phyloP scores from a whole-genome alignment of 2,329 filamentous ascomycete genomes.

The Neurospora sp. region DNA sequence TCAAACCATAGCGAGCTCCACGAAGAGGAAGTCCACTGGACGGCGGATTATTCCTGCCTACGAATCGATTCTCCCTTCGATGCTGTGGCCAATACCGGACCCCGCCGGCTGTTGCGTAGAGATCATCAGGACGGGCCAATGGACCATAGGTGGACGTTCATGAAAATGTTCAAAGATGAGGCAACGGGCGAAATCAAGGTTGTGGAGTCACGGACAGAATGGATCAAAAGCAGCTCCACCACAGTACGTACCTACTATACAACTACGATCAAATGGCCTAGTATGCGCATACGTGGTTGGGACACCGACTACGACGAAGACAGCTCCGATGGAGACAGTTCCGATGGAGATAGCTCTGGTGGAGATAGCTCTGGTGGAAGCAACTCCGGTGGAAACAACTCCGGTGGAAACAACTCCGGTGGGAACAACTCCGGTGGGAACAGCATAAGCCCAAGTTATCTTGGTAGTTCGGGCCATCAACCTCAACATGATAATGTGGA shows the following conservation, averaged over 20 bases:
- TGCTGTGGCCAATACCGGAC: conserved; percentile 23
- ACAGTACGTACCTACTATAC: conserved; percentile 59
- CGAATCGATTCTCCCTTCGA: no score
- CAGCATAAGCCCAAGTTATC: neutral
- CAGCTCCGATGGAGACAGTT: no score
- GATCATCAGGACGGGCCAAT: conserved; percentile 61
- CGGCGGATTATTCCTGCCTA: no score
- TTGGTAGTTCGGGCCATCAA: neutral
- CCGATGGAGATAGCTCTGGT: neutral
- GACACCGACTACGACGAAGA: no score
- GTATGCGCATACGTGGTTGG: no score
- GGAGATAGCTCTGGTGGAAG: no score
- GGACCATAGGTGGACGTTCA: conserved; percentile 63
- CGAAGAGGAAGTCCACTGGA: conserved; percentile 31
- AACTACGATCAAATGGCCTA: conserved; percentile 33
- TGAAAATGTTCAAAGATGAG: conserved; percentile 54
- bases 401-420: neutral
- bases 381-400: neutral
- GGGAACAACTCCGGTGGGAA: neutral
- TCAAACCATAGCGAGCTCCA: conserved; percentile 52
- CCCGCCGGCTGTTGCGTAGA: conserved; percentile 49
- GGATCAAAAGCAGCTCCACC: conserved; percentile 41
- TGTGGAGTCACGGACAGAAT: conserved; percentile 61
- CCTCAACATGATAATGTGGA: neutral
- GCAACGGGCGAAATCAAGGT: conserved; percentile 47